Conservation (phyloP, 2,329 filamentous ascomycete genomes). For the Pseudogymnoascus sp. region DNA sequence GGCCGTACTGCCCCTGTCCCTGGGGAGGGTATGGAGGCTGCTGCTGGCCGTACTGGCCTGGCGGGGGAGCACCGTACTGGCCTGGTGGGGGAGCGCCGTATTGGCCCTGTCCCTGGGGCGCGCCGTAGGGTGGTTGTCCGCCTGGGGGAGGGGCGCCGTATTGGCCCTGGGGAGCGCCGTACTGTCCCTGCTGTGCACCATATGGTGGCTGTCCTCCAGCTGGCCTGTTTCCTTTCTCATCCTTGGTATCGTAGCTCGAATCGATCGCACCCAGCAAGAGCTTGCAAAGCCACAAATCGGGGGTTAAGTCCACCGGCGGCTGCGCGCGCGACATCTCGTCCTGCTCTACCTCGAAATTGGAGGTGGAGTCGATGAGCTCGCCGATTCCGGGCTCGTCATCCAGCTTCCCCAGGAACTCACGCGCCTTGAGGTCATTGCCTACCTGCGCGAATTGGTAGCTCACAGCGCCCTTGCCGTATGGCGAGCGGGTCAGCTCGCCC, state of each 20-base stretch:
- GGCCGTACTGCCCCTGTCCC: constrained; percentile 20
- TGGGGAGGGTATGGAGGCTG: constrained; percentile 17
- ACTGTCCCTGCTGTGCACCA: constrained; percentile 23
- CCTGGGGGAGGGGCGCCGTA: constrained; percentile 22
- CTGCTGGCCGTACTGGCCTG: background rate
- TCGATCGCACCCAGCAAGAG: constrained; percentile 62
- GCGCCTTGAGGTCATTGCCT: constrained; percentile 57
- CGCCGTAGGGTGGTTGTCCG: constrained; percentile 21
- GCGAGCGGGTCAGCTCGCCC: constrained; percentile 40
- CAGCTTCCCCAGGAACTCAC: constrained; percentile 56
- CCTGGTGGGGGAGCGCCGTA: constrained; percentile 29
- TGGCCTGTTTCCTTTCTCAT: constrained; percentile 44
- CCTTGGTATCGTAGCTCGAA: constrained; percentile 56
- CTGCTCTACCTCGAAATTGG: constrained; percentile 62
- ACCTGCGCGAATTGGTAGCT: constrained; percentile 65
- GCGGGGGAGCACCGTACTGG: constrained; percentile 23
- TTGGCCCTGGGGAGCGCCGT: constrained; percentile 28
- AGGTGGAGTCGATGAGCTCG: constrained; percentile 58
- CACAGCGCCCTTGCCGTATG: constrained; percentile 51
- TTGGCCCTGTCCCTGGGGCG: constrained; percentile 19
- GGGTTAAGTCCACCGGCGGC: constrained; percentile 55
- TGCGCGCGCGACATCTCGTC: constrained; percentile 57
- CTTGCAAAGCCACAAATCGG: constrained; percentile 57
- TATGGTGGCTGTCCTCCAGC: constrained; percentile 19
- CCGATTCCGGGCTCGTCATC: constrained; percentile 57